Percentiles rank a stretch among this genome's conserved stretches.
These are phyloP conservation scores for Russula griseocarnosa DNA, from an alignment of 768 basidiomycete species.

Conservation along the genomic window DNA sequence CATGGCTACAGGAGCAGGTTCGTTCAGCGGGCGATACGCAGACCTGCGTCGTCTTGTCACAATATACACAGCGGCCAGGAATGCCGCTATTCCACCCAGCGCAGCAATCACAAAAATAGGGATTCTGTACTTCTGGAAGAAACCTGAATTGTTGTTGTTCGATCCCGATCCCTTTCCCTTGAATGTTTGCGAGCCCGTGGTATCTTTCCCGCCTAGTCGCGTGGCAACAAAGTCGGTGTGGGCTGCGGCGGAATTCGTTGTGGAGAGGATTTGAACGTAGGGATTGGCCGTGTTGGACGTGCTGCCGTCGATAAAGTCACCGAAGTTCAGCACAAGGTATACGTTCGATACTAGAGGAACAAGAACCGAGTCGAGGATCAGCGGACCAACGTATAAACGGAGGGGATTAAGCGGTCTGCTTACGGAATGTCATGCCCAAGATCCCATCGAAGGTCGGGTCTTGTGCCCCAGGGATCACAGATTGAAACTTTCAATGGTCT, in stretches of 20 bases:
- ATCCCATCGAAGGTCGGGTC: conserved; percentile 57
- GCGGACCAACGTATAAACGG: not conserved
- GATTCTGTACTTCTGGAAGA: conserved; percentile 15
- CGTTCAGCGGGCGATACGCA: conserved; percentile 8
- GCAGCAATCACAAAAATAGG: not conserved
- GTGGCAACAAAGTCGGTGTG: conserved; percentile 17
- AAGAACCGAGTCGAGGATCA: not conserved
- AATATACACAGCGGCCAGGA: not conserved
- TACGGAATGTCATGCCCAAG: conserved; percentile 69
- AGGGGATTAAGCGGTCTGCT: conserved; percentile 29
- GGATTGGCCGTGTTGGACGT: conserved; percentile 41
- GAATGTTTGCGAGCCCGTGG: not conserved
- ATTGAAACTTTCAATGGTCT: conserved; percentile 56
- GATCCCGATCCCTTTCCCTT: not conserved
- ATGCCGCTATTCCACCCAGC: not conserved
- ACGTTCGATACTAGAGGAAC: conserved; percentile 54
- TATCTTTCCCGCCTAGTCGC: conserved; percentile 17
- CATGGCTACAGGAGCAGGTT: conserved; percentile 13
- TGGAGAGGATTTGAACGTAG: conserved; percentile 58
- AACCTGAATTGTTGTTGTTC: not conserved
- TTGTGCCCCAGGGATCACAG: conserved; percentile 51
- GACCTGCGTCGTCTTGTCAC: not conserved
- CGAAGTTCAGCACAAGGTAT: conserved; percentile 60
- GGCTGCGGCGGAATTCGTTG: conserved; percentile 37
- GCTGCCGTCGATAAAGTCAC: conserved; percentile 50